Evolutionary conservation across 2,329 filamentous ascomycete genomes (phyloP).

Genomic region (Scorias spongiosa): DNA sequence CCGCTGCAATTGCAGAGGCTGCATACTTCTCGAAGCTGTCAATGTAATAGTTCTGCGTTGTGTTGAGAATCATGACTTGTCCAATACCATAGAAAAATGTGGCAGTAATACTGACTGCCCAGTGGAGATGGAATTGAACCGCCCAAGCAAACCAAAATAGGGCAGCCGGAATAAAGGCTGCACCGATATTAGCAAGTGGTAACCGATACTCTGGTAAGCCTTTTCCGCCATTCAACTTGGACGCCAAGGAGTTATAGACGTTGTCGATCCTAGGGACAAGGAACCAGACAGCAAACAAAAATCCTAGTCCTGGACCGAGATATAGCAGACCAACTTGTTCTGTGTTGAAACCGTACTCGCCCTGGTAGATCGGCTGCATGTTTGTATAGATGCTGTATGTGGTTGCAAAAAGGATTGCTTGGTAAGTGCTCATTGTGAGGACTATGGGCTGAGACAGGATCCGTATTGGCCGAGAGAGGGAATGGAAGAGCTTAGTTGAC

Average conservation of each 20-base stretch:
- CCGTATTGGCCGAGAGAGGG: slow-evolving; percentile 25
- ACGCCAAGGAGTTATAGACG: slow-evolving; percentile 30
- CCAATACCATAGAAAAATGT: slow-evolving; percentile 37
- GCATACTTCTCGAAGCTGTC: slow-evolving; percentile 37
- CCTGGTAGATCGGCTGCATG: slow-evolving; percentile 31
- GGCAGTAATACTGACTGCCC: slow-evolving; percentile 25
- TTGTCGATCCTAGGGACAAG: slow-evolving; percentile 32
- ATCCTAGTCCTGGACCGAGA: slow-evolving; percentile 29
- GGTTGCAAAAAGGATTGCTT: slow-evolving; percentile 32
- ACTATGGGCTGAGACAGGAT: slow-evolving; percentile 33
- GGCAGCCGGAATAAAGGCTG: slow-evolving; percentile 27
- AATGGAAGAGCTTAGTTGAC: slow-evolving; percentile 21
- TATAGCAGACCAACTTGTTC: slow-evolving; percentile 32
- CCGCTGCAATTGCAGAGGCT: slow-evolving; percentile 35
- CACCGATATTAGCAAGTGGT: slow-evolving; percentile 31
- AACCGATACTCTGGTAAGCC: slow-evolving; percentile 29
- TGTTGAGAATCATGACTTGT: slow-evolving; percentile 38
- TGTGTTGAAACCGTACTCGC: slow-evolving; percentile 29
- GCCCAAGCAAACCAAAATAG: slow-evolving; percentile 33
- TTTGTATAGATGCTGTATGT: slow-evolving; percentile 35
- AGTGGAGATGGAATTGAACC: slow-evolving; percentile 26
- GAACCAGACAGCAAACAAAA: slow-evolving; percentile 30
- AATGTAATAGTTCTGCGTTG: slow-evolving; percentile 41
- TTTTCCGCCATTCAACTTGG: slow-evolving; percentile 23
- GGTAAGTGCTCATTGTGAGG: slow-evolving; percentile 30